phyloP scores from a whole-genome alignment of 768 basidiomycete genomes.

The Leucocoprinus birnbaumii region DNA sequence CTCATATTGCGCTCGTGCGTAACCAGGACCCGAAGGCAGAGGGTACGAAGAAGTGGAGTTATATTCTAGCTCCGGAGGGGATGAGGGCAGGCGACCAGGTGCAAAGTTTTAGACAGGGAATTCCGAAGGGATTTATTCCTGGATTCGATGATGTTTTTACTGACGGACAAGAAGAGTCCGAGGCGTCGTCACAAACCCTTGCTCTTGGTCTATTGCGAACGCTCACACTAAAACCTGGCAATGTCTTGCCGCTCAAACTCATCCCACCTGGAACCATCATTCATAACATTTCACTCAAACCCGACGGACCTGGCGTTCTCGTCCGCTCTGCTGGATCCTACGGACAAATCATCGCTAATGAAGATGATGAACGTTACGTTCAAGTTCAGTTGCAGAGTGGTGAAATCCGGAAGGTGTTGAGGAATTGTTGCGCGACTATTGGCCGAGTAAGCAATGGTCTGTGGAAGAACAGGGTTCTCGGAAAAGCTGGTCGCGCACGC shows the following conservation, averaged over 20 bases:
- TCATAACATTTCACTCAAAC: slow-evolving; percentile 79
- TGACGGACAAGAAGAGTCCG: slow-evolving; percentile 18
- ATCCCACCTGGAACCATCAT: slow-evolving; percentile 92
- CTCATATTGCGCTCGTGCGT: slow-evolving; percentile 89
- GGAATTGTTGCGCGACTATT: slow-evolving; percentile 83
- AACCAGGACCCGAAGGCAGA: slow-evolving; percentile 52
- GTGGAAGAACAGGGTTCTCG: slow-evolving; percentile 81
- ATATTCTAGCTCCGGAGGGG: slow-evolving; percentile 91
- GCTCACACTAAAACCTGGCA: slow-evolving; percentile 83
- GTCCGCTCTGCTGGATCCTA: slow-evolving; percentile 89
- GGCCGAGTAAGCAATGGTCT: slow-evolving; percentile 90
- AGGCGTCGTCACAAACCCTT: slow-evolving; percentile 54
- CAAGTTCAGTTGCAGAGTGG: slow-evolving; percentile 89
- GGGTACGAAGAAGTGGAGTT: slow-evolving; percentile 70
- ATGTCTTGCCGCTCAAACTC: slow-evolving; percentile 87
- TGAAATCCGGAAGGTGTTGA: slow-evolving; percentile 83
- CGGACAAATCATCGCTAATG: slow-evolving; percentile 79
- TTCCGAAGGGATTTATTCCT: slow-evolving; percentile 75
- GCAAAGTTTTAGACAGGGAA: slow-evolving; percentile 80
- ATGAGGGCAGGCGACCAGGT: slow-evolving; percentile 86
- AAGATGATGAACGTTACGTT: slow-evolving; percentile 66
- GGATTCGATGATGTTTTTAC: slow-evolving; percentile 30
- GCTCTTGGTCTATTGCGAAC: slow-evolving; percentile 84
- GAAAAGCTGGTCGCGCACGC: slow-evolving; percentile 87
- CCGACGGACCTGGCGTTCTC: slow-evolving; percentile 74